Conservation (phyloP, 208 protist genomes). For the Plasmodiophora brassicae region DNA sequence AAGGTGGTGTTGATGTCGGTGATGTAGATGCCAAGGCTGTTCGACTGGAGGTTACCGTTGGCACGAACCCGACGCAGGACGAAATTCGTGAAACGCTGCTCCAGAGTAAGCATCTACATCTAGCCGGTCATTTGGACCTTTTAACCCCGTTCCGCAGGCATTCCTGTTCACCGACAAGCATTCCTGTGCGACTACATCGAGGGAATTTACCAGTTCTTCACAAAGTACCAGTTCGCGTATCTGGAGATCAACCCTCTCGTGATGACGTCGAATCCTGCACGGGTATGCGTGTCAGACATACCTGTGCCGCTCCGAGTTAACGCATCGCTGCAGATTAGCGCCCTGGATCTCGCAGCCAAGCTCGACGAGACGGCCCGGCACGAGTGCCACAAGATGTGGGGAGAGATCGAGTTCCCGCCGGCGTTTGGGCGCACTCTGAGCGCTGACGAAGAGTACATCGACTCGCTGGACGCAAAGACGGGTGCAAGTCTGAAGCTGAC, state of each 20-base stretch:
- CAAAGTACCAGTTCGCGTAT: slow-evolving; percentile 69
- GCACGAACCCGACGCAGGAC: neutral
- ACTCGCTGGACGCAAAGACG: slow-evolving; percentile 70
- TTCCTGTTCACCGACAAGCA: slow-evolving; percentile 25
- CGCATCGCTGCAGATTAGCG: neutral
- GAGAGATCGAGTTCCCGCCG: slow-evolving; percentile 66
- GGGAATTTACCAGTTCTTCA: slow-evolving; percentile 58
- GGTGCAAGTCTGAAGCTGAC: slow-evolving; percentile 77
- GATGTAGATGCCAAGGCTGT: slow-evolving; percentile 63
- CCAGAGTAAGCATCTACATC: slow-evolving; percentile 11
- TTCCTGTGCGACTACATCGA: slow-evolving; percentile 54
- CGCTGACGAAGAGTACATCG: slow-evolving; percentile 70
- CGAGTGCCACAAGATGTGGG: slow-evolving; percentile 57
- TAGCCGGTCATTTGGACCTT: neutral
- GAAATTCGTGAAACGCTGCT: neutral
- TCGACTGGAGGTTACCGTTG: slow-evolving; percentile 41
- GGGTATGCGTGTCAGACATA: neutral
- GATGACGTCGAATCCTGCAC: slow-evolving; percentile 17
- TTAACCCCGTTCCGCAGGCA: neutral
- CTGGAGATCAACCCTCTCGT: slow-evolving; percentile 77
- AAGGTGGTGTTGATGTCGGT: slow-evolving; percentile 74
- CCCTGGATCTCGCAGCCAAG: slow-evolving; percentile 52
- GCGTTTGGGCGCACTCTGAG: slow-evolving; percentile 65
- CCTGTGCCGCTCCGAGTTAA: neutral
- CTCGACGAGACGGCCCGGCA: slow-evolving; percentile 59